Evolutionary conservation across 768 basidiomycete genomes (phyloP).

Genomic region (Xerocomellus intermedius): DNA sequence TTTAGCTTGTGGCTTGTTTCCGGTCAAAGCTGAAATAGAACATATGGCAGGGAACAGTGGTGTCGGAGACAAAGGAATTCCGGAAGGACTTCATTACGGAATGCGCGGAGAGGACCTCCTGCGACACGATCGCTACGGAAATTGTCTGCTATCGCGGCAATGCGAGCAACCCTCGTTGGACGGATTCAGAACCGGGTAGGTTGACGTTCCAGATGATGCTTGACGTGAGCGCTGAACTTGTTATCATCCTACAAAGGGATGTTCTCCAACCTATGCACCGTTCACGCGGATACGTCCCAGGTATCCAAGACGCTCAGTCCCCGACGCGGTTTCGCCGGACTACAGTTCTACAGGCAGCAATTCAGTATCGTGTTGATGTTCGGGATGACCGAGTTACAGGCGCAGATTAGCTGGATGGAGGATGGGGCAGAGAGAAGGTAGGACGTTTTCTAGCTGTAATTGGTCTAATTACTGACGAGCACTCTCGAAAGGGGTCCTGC

Average conservation of each 20-base stretch:
- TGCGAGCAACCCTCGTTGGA: constrained; percentile 27
- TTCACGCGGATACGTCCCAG: constrained; percentile 28
- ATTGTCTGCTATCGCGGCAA: constrained; percentile 31
- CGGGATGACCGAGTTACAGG: constrained; percentile 46
- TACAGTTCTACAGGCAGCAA: constrained; percentile 31
- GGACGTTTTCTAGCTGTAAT: background rate
- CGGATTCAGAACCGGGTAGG: constrained; percentile 30
- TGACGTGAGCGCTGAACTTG: background rate
- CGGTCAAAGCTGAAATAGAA: background rate
- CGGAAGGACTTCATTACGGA: constrained; percentile 34
- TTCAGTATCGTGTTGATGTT: constrained; percentile 44
- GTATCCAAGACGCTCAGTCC: constrained; percentile 32
- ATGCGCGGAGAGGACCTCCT: constrained; percentile 27
- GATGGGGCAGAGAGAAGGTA: constrained; percentile 28
- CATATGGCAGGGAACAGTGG: constrained; percentile 22
- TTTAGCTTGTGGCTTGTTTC: background rate
- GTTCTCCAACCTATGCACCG: constrained; percentile 24
- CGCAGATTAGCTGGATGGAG: constrained; percentile 47
- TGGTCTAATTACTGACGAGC: background rate
- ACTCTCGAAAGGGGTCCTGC: constrained; percentile 29
- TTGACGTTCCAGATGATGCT: background rate
- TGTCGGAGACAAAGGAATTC: constrained; percentile 33
- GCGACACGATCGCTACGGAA: constrained; percentile 31
- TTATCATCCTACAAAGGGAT: constrained; percentile 18
- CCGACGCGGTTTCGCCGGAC: constrained; percentile 27